Evolutionary conservation across 805 yeast genomes (phyloP).

Genomic region (Yarrowia hollandica): DNA sequence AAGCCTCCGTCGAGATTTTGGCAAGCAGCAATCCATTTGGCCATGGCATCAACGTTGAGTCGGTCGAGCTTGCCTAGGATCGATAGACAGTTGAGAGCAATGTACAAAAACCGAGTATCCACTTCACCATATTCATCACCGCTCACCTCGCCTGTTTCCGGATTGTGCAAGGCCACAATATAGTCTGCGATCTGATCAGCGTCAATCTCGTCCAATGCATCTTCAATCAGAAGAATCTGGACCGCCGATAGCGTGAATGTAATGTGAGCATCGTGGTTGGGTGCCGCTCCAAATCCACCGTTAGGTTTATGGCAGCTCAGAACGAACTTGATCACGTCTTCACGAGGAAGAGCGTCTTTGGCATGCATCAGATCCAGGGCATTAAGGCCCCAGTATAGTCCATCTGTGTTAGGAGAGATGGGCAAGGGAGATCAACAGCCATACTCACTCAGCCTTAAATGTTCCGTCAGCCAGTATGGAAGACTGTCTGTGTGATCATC

Average conservation of each 20-base stretch:
- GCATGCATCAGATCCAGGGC: constrained; percentile 65
- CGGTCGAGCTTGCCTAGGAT: constrained; percentile 62
- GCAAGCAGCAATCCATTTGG: constrained; percentile 63
- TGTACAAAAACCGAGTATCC: constrained; percentile 88
- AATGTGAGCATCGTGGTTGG: constrained; percentile 85
- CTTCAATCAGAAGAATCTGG: constrained; percentile 72
- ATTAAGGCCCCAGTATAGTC: constrained; percentile 92
- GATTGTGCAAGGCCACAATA: constrained; percentile 48
- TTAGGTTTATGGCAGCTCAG: constrained; percentile 54
- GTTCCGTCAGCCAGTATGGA: constrained; percentile 89
- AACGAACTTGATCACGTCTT: constrained; percentile 69
- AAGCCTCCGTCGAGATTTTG: constrained; percentile 94
- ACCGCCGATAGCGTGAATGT: constrained; percentile 82
- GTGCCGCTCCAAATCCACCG: constrained; percentile 85
- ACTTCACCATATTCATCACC: constrained; percentile 93
- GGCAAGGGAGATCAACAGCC: neutral
- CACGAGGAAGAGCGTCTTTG: constrained; percentile 56
- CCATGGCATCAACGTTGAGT: constrained; percentile 52
- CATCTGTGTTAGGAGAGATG: constrained; percentile 45
- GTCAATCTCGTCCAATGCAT: constrained; percentile 50
- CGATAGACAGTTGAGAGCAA: constrained; percentile 71
- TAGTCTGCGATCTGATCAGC: constrained; percentile 42
- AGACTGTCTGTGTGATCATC: constrained; percentile 58
- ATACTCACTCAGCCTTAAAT: constrained; percentile 62
- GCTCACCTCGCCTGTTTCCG: constrained; percentile 67